phyloP scores from a whole-genome alignment of 768 basidiomycete genomes.

The Trichaptum fuscoviolaceum region DNA sequence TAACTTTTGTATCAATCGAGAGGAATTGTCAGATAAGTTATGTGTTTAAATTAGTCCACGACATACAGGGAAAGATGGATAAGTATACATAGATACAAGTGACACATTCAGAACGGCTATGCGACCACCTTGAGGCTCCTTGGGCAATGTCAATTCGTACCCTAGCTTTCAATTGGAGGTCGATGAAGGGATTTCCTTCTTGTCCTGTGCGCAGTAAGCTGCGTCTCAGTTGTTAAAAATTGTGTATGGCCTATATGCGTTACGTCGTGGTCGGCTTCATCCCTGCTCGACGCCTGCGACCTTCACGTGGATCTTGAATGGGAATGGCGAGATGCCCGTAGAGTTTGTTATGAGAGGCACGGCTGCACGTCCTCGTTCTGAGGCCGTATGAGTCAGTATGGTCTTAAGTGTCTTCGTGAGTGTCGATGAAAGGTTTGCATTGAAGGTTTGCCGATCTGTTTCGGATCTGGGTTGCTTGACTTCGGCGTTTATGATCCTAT shows the following conservation, averaged over 20 bases:
- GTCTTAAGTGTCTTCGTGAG: constrained; percentile 62
- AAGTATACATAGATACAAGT: background rate
- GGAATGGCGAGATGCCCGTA: constrained; percentile 74
- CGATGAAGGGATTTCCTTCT: too few relatives aligned
- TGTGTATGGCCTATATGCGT: too few relatives aligned
- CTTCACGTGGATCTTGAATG: constrained; percentile 62
- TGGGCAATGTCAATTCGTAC: too few relatives aligned
- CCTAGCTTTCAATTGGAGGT: too few relatives aligned
- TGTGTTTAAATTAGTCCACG: background rate
- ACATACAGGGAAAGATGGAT: background rate
- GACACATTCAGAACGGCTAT: background rate
- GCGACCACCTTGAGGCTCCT: background rate
- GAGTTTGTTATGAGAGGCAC: constrained; percentile 81
- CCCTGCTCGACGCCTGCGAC: constrained; percentile 63
- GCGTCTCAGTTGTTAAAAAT: too few relatives aligned
- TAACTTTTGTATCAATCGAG: too few relatives aligned
- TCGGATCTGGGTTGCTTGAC: constrained; percentile 67
- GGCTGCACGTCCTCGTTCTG: constrained; percentile 64
- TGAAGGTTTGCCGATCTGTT: constrained; percentile 48
- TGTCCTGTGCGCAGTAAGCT: too few relatives aligned
- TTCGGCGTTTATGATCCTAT: constrained; percentile 77
- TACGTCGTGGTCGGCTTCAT: too few relatives aligned
- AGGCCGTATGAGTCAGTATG: constrained; percentile 75
- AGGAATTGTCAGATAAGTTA: background rate
- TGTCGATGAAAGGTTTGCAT: constrained; percentile 51